These are phyloP conservation scores for Rhodotorula taiwanensis DNA, from an alignment of 768 basidiomycete species.

Conservation along the genomic window DNA sequence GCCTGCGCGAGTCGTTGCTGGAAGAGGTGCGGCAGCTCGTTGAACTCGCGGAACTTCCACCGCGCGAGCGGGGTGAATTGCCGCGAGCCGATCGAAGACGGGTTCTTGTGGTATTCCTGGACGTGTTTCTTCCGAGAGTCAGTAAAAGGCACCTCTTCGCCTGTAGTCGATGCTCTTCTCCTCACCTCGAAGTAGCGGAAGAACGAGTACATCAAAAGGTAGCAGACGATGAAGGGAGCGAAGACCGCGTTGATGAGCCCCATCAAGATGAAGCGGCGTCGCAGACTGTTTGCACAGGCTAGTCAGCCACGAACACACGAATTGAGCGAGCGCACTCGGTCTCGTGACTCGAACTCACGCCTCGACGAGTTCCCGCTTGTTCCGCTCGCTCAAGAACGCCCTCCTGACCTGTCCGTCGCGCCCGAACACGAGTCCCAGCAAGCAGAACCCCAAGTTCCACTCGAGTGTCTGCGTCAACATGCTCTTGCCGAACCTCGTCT, in stretches of 20 bases:
- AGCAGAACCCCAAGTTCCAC: constrained; percentile 93
- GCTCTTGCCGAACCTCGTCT: constrained; percentile 55
- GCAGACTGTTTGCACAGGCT: constrained; percentile 52
- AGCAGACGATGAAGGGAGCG: constrained; percentile 92
- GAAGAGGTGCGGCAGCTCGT: constrained; percentile 92
- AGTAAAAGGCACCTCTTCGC: background rate
- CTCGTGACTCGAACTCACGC: no score
- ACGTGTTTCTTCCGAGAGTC: background rate
- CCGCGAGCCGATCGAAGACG: constrained; percentile 84
- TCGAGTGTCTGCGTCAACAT: constrained; percentile 84
- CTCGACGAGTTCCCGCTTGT: constrained; percentile 67
- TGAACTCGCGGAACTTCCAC: constrained; percentile 99
- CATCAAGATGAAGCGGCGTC: constrained; percentile 88
- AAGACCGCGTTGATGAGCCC: constrained; percentile 91
- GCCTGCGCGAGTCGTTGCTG: constrained; percentile 75
- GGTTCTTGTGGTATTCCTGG: constrained; percentile 98
- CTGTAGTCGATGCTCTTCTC: constrained; percentile 1
- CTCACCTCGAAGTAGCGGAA: constrained; percentile 98
- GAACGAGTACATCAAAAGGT: constrained; percentile 96
- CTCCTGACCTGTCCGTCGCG: constrained; percentile 79
- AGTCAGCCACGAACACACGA: background rate
- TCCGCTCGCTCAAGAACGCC: constrained; percentile 80
- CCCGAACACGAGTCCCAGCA: constrained; percentile 93
- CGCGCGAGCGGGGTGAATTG: constrained; percentile 89
- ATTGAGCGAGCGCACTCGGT: constrained; percentile 11